These are phyloP conservation scores for Xylaria sp. DNA, from an alignment of 2,329 filamentous ascomycete species.

Conservation along the genomic window DNA sequence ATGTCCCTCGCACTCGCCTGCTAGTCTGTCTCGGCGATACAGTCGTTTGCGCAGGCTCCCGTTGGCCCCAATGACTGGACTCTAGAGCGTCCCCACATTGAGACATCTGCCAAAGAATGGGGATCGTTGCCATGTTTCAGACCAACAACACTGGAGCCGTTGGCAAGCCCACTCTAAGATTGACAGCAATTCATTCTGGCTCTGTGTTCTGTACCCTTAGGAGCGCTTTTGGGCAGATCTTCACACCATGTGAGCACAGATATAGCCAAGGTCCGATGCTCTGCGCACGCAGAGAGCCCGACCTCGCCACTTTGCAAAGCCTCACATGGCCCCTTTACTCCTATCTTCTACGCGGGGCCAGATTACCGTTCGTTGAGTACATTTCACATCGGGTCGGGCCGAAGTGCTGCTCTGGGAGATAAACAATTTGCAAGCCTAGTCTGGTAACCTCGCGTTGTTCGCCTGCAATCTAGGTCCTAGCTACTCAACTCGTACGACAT, in stretches of 20 bases:
- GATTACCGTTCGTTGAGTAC: constrained; percentile 3
- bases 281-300: not conserved
- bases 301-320: not conserved
- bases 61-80: constrained; percentile 42
- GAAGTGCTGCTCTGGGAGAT: constrained; percentile 5
- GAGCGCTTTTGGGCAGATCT: not conserved
- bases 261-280: not conserved
- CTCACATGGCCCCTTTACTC: not conserved
- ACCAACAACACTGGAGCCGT: constrained; percentile 29
- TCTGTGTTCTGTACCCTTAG: constrained; percentile 9
- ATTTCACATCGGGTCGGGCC: constrained; percentile 25
- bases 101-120: constrained; percentile 32
- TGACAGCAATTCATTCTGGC: not conserved
- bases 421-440: constrained; percentile 15
- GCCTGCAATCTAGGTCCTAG: constrained; percentile 10
- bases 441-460: constrained; percentile 24
- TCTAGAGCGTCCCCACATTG: constrained; percentile 36
- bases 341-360: not conserved
- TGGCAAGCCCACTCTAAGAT: constrained; percentile 27
- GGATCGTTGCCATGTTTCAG: constrained; percentile 37
- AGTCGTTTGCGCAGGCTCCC: constrained; percentile 49
- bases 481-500: constrained; percentile 35
- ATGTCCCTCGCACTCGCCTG: constrained; percentile 22
- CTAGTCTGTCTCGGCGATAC: constrained; percentile 35
- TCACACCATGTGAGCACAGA: not conserved